phyloP scores from a whole-genome alignment of 768 basidiomycete genomes.

The Podaxis mareebaensis region DNA sequence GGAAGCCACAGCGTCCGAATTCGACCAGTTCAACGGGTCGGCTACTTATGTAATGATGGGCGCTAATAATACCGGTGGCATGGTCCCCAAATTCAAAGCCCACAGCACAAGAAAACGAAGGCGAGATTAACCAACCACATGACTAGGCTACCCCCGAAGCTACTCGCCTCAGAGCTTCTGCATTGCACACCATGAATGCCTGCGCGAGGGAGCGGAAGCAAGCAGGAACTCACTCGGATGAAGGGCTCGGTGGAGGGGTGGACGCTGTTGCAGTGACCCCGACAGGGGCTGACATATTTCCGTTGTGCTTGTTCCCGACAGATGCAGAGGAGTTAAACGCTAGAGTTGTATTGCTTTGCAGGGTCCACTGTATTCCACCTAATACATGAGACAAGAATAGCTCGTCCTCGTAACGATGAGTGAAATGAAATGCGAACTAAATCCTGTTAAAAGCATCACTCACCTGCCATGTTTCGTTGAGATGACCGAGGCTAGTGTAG shows the following conservation, averaged over 20 bases:
- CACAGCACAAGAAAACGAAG: not conserved
- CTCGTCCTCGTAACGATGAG: constrained; percentile 46
- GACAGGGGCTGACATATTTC: not conserved
- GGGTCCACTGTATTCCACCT: constrained; percentile 72
- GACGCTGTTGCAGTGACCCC: not conserved
- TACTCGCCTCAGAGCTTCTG: not conserved
- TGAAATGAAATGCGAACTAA: not conserved
- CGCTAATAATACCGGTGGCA: not conserved
- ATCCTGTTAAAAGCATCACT: constrained; percentile 18
- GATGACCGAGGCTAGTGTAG: constrained; percentile 82
- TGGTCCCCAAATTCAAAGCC: not conserved
- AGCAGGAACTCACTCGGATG: not conserved
- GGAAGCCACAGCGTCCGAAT: not conserved
- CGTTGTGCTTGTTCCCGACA: constrained; percentile 48
- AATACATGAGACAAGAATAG: constrained; percentile 73
- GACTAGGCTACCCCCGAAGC: not conserved
- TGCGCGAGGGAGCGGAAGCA: not conserved
- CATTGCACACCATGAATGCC: too few species aligned
- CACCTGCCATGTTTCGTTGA: constrained; percentile 77
- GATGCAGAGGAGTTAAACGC: constrained; percentile 60
- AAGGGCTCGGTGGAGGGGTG: not conserved
- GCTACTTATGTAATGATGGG: constrained; percentile 1
- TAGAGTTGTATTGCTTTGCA: constrained; percentile 69
- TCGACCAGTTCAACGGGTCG: not conserved
- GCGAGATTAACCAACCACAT: not conserved